Evolutionary conservation across 2,329 filamentous ascomycete genomes (phyloP).

Genomic region (Helminthosporium solani): DNA sequence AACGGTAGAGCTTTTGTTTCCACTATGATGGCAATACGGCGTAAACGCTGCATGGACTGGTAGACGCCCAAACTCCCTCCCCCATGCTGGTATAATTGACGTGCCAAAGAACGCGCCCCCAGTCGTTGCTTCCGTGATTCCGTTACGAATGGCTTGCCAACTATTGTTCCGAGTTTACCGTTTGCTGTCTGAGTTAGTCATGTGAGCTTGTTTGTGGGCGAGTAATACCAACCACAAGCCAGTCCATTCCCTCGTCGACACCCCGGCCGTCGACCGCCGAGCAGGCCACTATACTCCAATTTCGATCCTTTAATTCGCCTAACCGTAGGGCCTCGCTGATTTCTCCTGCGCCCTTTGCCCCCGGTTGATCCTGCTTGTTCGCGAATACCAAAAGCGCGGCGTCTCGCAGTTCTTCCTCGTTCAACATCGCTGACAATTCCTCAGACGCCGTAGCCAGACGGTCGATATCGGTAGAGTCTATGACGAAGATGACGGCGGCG

Average conservation of each 20-base stretch:
- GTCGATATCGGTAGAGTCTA: conserved; percentile 97
- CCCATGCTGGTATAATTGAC: conserved; percentile 12
- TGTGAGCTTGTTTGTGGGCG: not conserved
- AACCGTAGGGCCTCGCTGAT: conserved; percentile 91
- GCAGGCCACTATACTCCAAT: conserved; percentile 99
- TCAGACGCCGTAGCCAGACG: conserved; percentile 89
- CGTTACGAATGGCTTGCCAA: not conserved
- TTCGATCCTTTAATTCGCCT: conserved; percentile 88
- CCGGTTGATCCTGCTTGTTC: conserved; percentile 98
- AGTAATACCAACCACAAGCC: conserved; percentile 73
- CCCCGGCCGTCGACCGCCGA: conserved; percentile 94
- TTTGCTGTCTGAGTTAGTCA: conserved; percentile 16
- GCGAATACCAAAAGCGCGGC: conserved; percentile 92
- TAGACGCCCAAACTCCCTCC: conserved; percentile 18
- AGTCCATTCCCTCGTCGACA: conserved; percentile 98
- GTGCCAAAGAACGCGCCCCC: conserved; percentile 2
- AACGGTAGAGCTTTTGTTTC: not conserved
- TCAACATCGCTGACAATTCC: conserved; percentile 91
- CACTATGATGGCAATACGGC: not conserved
- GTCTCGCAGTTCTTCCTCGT: conserved; percentile 94
- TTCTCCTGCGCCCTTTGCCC: conserved; percentile 92
- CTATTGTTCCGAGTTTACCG: conserved; percentile 18
- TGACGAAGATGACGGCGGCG: conserved; percentile 96
- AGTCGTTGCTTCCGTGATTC: not conserved
- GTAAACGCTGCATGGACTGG: conserved; percentile 1